These are phyloP conservation scores for Apophysomyces elegans DNA, from an alignment of 371 early-diverging fungal species.

Conservation along the genomic window DNA sequence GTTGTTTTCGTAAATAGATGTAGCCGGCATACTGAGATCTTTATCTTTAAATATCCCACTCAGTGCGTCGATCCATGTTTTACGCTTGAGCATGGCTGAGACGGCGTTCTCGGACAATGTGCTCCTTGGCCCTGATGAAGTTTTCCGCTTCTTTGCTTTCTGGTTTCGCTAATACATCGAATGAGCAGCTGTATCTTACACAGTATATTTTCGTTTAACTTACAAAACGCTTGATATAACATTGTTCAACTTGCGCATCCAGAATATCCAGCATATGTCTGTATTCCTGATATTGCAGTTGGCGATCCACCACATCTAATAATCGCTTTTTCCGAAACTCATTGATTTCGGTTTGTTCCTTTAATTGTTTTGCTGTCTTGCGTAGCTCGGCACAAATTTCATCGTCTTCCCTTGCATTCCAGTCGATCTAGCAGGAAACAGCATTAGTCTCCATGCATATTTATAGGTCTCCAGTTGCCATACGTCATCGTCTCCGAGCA, in stretches of 20 bases:
- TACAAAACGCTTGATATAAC: conserved; percentile 84
- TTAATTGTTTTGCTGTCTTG: conserved; percentile 68
- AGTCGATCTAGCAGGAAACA: conserved; percentile 54
- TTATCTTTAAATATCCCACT: conserved; percentile 47
- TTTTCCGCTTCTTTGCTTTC: conserved; percentile 79
- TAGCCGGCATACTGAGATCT: conserved; percentile 39
- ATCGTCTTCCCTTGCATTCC: conserved; percentile 80
- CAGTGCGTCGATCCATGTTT: conserved; percentile 48
- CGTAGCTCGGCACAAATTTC: conserved; percentile 83
- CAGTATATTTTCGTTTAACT: conserved; percentile 26
- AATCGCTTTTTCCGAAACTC: conserved; percentile 68
- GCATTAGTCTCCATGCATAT: neutral
- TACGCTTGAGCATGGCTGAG: conserved; percentile 59
- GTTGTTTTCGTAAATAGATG: conserved; percentile 34
- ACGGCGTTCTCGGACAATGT: conserved; percentile 58
- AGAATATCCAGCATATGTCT: conserved; percentile 83
- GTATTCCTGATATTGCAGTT: conserved; percentile 90
- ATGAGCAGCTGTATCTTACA: neutral
- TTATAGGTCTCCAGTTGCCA: conserved; percentile 12
- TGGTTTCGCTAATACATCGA: conserved; percentile 53
- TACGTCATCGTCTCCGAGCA: conserved; percentile 81
- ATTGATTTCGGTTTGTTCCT: conserved; percentile 73
- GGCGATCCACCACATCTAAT: conserved; percentile 69
- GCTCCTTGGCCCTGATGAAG: conserved; percentile 52
- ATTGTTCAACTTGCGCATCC: conserved; percentile 86